Evolutionary conservation across 1,284 basidiomycete genomes (phyloP).

Genomic region (Cerioporus squamosus): DNA sequence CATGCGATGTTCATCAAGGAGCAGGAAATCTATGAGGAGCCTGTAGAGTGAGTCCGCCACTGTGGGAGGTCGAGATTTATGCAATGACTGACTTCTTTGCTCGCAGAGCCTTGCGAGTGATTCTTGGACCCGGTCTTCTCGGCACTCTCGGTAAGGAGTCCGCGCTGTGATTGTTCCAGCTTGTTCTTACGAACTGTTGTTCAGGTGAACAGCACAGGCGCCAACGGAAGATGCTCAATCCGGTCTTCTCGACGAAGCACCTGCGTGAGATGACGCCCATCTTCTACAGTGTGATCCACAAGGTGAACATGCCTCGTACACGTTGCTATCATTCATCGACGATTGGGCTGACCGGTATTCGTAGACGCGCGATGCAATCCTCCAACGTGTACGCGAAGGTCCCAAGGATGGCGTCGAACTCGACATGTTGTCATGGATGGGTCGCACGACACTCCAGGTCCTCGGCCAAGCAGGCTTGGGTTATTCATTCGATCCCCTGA

Average conservation of each 20-base stretch:
- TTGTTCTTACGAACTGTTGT: neutral
- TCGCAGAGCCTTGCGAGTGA: conserved; percentile 7
- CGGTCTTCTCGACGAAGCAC: conserved; percentile 26
- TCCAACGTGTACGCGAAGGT: conserved; percentile 6
- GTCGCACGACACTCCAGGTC: conserved; percentile 24
- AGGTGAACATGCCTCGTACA: conserved; percentile 1
- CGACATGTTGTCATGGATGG: conserved; percentile 26
- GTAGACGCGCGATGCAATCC: conserved; percentile 24
- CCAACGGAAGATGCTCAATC: conserved; percentile 28
- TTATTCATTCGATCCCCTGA: conserved; percentile 25
- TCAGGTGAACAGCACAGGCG: conserved; percentile 26
- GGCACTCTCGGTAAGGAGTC: conserved; percentile 9
- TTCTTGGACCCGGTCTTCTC: conserved; percentile 23
- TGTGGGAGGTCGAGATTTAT: neutral
- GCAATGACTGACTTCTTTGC: neutral
- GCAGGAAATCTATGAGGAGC: conserved; percentile 34
- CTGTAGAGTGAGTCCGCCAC: conserved; percentile 5
- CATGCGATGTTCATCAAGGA: conserved; percentile 38
- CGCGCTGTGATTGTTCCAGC: neutral
- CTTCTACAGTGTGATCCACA: conserved; percentile 22
- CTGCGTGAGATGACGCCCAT: conserved; percentile 22
- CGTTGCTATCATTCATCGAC: neutral
- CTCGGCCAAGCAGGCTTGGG: conserved; percentile 24
- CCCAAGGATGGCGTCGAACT: conserved; percentile 14
- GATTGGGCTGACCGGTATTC: neutral